phyloP scores from a whole-genome alignment of 805 yeast genomes.

The Candida coleopterorum region DNA sequence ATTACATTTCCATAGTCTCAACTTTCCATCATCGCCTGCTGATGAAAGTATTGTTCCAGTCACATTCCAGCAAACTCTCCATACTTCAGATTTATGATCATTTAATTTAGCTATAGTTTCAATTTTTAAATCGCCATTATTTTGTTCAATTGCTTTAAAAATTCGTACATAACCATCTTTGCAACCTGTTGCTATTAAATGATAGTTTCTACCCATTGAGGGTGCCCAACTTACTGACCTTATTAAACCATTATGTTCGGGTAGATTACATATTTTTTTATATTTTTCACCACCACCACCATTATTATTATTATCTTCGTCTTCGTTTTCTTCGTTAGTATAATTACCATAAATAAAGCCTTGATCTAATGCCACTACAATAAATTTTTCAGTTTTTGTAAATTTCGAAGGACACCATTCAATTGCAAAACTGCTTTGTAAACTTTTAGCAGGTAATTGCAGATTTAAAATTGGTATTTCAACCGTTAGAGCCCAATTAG shows the following conservation, averaged over 20 bases:
- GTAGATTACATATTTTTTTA: slow-evolving; percentile 56
- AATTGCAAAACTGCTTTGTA: slow-evolving; percentile 80
- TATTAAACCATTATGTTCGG: slow-evolving; percentile 83
- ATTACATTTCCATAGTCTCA: slow-evolving; percentile 87
- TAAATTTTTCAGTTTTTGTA: slow-evolving; percentile 66
- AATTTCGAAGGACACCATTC: slow-evolving; percentile 91
- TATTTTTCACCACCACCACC: slow-evolving; percentile 28
- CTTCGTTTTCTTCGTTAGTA: slow-evolving; percentile 6
- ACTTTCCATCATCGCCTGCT: slow-evolving; percentile 93
- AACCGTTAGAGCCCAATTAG: slow-evolving; percentile 73
- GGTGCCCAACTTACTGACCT: slow-evolving; percentile 96
- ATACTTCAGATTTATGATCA: slow-evolving; percentile 84
- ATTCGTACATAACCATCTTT: slow-evolving; percentile 91
- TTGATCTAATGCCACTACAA: slow-evolving; percentile 81
- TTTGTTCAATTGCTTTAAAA: slow-evolving; percentile 49
- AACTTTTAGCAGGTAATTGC: slow-evolving; percentile 68
- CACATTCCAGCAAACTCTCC: slow-evolving; percentile 94
- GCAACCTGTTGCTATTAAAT: slow-evolving; percentile 90
- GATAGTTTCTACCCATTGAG: slow-evolving; percentile 85
- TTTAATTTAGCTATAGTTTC: slow-evolving; percentile 63
- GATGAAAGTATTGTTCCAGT: slow-evolving; percentile 91
- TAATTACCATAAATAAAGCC: slow-evolving; percentile 61
- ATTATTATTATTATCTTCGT: slow-evolving; percentile 12
- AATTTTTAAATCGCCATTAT: slow-evolving; percentile 34
- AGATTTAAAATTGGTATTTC: slow-evolving; percentile 63